Evolutionary conservation across 495 filamentous ascomycete genomes (phyloP).

Genomic region (Aspergillus heteromorphus): DNA sequence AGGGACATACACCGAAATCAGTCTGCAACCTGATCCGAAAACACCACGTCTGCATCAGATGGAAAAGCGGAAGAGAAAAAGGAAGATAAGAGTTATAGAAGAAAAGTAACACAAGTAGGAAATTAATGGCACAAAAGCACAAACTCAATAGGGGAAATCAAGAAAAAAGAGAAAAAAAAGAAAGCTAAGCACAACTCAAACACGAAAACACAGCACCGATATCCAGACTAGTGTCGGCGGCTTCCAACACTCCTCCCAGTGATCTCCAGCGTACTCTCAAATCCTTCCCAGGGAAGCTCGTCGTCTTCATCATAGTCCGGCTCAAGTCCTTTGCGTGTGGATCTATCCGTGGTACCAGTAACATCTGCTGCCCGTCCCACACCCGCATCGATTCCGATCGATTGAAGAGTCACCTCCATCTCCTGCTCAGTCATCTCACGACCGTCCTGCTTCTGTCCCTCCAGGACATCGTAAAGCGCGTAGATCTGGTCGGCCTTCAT

Average conservation of each 20-base stretch:
- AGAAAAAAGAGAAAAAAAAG: background rate
- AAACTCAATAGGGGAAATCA: background rate
- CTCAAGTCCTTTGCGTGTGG: conserved; percentile 22
- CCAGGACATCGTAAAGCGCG: conserved; percentile 81
- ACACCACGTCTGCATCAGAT: background rate
- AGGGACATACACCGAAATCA: conserved; percentile 12
- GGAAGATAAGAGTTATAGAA: background rate
- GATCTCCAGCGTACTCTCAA: conserved; percentile 47
- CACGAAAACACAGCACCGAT: background rate
- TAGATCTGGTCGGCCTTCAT: conserved; percentile 85
- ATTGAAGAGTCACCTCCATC: conserved; percentile 62
- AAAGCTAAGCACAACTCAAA: background rate
- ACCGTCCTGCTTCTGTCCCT: conserved; percentile 65
- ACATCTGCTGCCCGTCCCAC: conserved; percentile 21
- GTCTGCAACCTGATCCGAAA: conserved; percentile 12
- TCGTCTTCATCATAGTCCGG: conserved; percentile 31
- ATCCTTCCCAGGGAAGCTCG: conserved; percentile 48
- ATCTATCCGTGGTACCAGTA: conserved; percentile 32
- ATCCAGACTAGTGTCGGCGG: conserved; percentile 14
- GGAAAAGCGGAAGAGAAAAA: background rate
- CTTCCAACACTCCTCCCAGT: conserved; percentile 27
- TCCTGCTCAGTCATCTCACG: conserved; percentile 61
- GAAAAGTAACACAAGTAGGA: background rate
- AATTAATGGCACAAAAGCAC: background rate
- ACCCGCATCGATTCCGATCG: conserved; percentile 46